Conservation (phyloP, 345 rosid genomes). For the Melaleuca quinquenervia region DNA sequence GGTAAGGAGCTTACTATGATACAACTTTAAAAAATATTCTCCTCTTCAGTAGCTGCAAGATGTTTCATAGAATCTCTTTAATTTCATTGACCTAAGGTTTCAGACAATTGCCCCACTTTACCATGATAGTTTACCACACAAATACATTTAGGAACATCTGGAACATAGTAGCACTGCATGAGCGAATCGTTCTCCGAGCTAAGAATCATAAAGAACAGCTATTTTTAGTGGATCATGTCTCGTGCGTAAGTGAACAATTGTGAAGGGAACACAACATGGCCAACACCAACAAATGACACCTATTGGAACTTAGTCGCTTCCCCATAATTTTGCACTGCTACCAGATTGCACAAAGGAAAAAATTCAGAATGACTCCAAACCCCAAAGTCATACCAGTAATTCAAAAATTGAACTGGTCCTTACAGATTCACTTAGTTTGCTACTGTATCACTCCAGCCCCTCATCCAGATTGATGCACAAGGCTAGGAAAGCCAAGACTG, state of each 20-base stretch:
- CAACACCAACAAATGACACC: background rate
- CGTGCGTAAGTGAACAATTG: background rate
- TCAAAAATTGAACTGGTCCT: background rate
- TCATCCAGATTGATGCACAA: background rate
- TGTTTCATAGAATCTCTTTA: background rate
- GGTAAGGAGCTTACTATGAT: background rate
- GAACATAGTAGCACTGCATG: background rate
- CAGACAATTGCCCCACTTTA: background rate
- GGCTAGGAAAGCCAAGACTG: background rate
- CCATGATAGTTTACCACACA: background rate
- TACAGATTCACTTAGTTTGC: background rate
- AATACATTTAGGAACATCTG: background rate
- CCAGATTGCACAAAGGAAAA: background rate
- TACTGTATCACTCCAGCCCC: background rate
- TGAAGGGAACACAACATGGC: background rate
- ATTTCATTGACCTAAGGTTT: background rate
- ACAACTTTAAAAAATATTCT: background rate
- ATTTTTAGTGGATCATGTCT: background rate
- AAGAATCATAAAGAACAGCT: background rate
- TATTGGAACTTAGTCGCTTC: background rate
- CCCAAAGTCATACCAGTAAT: background rate
- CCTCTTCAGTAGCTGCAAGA: background rate
- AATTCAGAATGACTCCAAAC: background rate
- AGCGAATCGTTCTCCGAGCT: background rate
- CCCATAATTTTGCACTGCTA: background rate